A percentile compares a stretch with the other conserved stretches of the same genome.
Evolutionary conservation across 139 green algal genomes (phyloP).

Genomic region (Chlorokybus atmophyticus): DNA sequence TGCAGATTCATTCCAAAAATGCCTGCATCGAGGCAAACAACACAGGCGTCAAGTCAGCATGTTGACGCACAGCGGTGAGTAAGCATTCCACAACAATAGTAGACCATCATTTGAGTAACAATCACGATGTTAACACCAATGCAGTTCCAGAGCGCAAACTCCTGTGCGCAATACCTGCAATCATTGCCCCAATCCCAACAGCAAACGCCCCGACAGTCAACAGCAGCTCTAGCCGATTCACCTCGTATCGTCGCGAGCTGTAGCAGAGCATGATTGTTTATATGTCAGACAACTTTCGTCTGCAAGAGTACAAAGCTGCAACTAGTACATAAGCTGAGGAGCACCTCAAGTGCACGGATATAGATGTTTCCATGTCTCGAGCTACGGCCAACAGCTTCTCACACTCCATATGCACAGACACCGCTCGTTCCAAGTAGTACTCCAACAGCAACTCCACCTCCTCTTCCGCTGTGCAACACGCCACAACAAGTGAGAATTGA

Average conservation of each 20-base stretch:
- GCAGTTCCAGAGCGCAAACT: slow-evolving; percentile 7
- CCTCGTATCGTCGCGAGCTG: slow-evolving; percentile 30
- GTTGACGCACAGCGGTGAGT: too few species aligned
- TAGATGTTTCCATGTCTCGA: slow-evolving; percentile 37
- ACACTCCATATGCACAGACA: slow-evolving; percentile 17
- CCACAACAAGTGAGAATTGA: too few species aligned
- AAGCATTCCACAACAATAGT: background rate
- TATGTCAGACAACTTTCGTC: background rate
- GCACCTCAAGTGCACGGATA: slow-evolving; percentile 30
- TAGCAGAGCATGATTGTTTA: background rate
- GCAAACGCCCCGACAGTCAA: slow-evolving; percentile 38
- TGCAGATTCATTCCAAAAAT: slow-evolving; percentile 47
- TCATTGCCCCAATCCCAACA: slow-evolving; percentile 30
- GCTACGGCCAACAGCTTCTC: slow-evolving; percentile 33
- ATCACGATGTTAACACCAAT: background rate
- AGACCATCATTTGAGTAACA: too few species aligned
- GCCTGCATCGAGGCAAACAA: slow-evolving; percentile 8
- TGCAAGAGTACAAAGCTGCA: background rate
- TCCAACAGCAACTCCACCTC: slow-evolving; percentile 42
- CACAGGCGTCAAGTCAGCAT: background rate
- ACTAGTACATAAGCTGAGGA: background rate
- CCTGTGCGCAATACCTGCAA: slow-evolving; percentile 26
- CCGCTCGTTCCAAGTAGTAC: slow-evolving; percentile 37
- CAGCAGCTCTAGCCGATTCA: slow-evolving; percentile 37
- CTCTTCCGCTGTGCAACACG: too few species aligned